Percentiles rank a stretch among this genome's conserved stretches.
Conservation (phyloP, 352 stramenopile genomes). For the Blastocystis sp. region DNA sequence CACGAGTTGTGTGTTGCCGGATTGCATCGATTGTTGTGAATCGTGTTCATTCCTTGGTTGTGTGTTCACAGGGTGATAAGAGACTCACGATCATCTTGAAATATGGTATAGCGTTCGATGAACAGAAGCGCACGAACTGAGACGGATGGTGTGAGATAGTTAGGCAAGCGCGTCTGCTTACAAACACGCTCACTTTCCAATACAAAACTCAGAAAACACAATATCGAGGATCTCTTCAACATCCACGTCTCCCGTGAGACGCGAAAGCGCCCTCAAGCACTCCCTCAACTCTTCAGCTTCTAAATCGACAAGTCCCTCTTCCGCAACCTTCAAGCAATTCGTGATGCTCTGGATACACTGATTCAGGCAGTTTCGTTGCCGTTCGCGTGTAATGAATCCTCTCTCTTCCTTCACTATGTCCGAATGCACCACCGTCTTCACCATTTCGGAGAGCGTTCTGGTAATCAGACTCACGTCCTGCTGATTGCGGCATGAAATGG, state of each 20-base stretch:
- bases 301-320: constrained; percentile 80
- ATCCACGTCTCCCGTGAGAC: constrained; percentile 84
- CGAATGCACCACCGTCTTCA: background rate
- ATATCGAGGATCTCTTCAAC: constrained; percentile 87
- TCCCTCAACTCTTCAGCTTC: constrained; percentile 83
- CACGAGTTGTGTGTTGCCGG: no score
- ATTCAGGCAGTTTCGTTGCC: constrained; percentile 62
- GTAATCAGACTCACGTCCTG: background rate
- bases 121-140: no score
- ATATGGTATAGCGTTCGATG: no score
- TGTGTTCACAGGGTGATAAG: no score
- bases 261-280: constrained; percentile 81
- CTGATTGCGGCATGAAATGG: constrained; percentile 25
- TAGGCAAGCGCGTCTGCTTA: background rate
- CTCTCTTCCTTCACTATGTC: background rate
- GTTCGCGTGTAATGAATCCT: constrained; percentile 26
- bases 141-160: no score
- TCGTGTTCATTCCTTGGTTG: no score
- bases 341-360: constrained; percentile 45
- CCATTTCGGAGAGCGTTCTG: background rate
- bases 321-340: constrained; percentile 22
- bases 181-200: constrained; percentile 83
- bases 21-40: no score
- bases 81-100: no score
- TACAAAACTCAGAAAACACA: constrained; percentile 87